Conservation (phyloP, 2,329 filamentous ascomycete genomes). For the Cadophora malorum region DNA sequence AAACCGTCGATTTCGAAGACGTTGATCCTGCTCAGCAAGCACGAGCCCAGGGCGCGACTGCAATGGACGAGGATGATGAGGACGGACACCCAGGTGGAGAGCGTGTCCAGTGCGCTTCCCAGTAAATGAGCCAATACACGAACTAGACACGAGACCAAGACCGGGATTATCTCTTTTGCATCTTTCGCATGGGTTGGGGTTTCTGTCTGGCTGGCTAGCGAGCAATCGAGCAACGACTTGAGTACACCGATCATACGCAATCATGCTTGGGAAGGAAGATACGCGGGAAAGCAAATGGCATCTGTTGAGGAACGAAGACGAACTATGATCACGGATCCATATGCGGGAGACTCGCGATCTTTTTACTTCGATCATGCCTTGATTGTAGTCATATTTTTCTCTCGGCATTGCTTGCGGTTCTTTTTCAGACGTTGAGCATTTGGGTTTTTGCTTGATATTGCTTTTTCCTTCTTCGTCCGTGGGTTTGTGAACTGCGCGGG, state of each 20-base stretch:
- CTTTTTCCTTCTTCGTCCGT: conserved; percentile 19
- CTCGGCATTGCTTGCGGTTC: conserved; percentile 15
- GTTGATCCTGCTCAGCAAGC: conserved; percentile 73
- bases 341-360: conserved; percentile 1
- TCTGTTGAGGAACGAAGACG: conserved; percentile 28
- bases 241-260: not conserved
- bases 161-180: conserved; percentile 26
- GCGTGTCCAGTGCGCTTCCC: conserved; percentile 85
- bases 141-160: not conserved
- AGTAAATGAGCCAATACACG: conserved; percentile 59
- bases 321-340: not conserved
- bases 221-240: conserved; percentile 11
- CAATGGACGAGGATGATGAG: conserved; percentile 78
- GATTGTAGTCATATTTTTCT: not conserved
- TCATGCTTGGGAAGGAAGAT: not conserved
- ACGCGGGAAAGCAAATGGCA: conserved; percentile 27
- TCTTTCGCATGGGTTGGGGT: conserved; percentile 30
- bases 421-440: conserved; percentile 7
- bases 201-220: conserved; percentile 23
- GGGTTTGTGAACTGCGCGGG: not conserved
- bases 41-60: conserved; percentile 70
- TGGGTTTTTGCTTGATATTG: conserved; percentile 17
- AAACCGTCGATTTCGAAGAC: conserved; percentile 86
- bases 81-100: conserved; percentile 75
- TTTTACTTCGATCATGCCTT: not conserved